Conservation (phyloP, 768 basidiomycete genomes). For the Tulasnella calospora region DNA sequence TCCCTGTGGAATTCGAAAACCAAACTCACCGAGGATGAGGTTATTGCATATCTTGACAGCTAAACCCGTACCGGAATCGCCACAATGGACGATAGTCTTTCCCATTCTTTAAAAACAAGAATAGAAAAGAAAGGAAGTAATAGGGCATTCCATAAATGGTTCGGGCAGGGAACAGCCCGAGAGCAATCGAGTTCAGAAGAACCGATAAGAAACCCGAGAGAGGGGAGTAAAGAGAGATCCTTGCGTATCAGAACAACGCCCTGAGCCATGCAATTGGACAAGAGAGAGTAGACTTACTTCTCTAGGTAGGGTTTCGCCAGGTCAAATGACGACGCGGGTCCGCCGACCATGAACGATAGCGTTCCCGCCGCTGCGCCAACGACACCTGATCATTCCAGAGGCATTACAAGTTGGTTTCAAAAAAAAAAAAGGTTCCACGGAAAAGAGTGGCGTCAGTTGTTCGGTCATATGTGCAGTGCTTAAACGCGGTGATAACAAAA, state of each 20-base stretch:
- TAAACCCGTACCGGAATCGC: constrained; percentile 71
- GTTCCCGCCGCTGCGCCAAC: constrained; percentile 83
- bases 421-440: not conserved
- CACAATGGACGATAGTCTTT: constrained; percentile 74
- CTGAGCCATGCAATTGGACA: not conserved
- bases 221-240: not conserved
- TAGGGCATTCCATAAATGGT: not conserved
- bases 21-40: constrained; percentile 37
- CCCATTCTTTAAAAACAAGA: constrained; percentile 54
- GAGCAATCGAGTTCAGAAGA: not conserved
- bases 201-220: not conserved
- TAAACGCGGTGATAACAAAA: not conserved
- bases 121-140: not conserved
- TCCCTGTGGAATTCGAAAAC: not conserved
- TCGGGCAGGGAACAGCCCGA: not conserved
- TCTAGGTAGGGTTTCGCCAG: constrained; percentile 54
- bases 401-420: not conserved
- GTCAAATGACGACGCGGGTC: constrained; percentile 54
- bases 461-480: not conserved
- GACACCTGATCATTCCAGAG: constrained; percentile 49
- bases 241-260: not conserved
- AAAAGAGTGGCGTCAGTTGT: not conserved
- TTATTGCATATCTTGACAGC: constrained; percentile 93
- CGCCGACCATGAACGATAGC: constrained; percentile 88
- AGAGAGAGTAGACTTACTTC: not conserved